These are phyloP conservation scores for Monilinia laxa DNA, from an alignment of 2,329 filamentous ascomycete species.

Conservation along the genomic window DNA sequence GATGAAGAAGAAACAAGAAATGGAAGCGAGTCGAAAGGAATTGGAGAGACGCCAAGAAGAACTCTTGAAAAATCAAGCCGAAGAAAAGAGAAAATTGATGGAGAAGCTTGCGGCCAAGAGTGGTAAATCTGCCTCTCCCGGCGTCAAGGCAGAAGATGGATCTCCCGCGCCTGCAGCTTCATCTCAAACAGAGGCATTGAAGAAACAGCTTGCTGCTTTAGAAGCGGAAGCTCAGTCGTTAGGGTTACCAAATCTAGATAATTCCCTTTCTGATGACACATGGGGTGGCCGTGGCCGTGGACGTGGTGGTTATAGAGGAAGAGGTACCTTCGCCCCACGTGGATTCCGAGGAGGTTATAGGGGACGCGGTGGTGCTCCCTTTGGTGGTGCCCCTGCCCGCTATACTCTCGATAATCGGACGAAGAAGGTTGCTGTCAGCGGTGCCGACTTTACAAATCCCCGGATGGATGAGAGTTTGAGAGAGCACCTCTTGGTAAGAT, in stretches of 20 bases:
- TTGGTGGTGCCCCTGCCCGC: constrained; percentile 41
- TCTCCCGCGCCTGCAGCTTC: constrained; percentile 26
- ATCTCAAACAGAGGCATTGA: constrained; percentile 62
- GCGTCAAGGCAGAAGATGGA: constrained; percentile 25
- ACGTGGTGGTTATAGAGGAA: constrained; percentile 42
- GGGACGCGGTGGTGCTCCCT: constrained; percentile 47
- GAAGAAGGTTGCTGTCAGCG: constrained; percentile 63
- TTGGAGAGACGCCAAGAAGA: constrained; percentile 64
- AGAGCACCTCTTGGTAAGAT: constrained; percentile 67
- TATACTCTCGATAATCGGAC: constrained; percentile 77
- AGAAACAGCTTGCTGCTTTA: constrained; percentile 68
- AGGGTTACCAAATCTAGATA: constrained; percentile 56
- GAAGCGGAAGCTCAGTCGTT: constrained; percentile 70
- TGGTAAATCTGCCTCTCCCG: constrained; percentile 35
- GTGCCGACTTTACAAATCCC: constrained; percentile 60
- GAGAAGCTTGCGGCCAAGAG: constrained; percentile 61
- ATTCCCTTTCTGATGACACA: constrained; percentile 47
- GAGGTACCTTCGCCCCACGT: constrained; percentile 38
- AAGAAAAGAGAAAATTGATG: constrained; percentile 61
- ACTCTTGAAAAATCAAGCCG: constrained; percentile 60
- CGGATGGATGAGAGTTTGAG: constrained; percentile 68
- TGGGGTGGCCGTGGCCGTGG: constrained; percentile 46
- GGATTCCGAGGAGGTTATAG: constrained; percentile 47
- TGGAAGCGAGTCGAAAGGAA: constrained; percentile 61
- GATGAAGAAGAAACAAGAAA: constrained; percentile 59